These are phyloP conservation scores for Chaetomium olivaceum DNA, from an alignment of 2,329 filamentous ascomycete species.

Conservation along the genomic window DNA sequence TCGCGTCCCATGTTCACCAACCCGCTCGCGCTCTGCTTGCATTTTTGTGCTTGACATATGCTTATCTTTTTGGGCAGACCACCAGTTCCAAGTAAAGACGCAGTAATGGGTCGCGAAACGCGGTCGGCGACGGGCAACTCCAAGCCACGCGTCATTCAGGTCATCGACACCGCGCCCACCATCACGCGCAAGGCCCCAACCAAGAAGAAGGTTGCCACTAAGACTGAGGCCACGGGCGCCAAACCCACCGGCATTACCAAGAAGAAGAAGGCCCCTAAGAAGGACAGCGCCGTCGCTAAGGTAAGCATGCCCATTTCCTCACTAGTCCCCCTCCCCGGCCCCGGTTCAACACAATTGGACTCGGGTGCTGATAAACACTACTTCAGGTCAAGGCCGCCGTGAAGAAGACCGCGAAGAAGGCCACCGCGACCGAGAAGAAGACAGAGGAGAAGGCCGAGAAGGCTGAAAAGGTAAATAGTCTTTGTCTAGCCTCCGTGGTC, in stretches of 20 bases:
- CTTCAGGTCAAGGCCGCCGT: conserved; percentile 37
- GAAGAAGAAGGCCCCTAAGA: conserved; percentile 43
- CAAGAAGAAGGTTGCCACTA: conserved; percentile 27
- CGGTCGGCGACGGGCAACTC: conserved; percentile 55
- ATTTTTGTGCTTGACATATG: not conserved
- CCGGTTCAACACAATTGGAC: no score
- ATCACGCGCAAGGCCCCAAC: conserved; percentile 42
- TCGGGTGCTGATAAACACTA: conserved; percentile 1
- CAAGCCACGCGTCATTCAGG: conserved; percentile 53
- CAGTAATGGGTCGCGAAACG: conserved; percentile 52
- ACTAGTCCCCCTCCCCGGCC: no score
- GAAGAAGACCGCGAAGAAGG: conserved; percentile 37
- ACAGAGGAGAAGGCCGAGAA: conserved; percentile 29
- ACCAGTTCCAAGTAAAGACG: not conserved
- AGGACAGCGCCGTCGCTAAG: conserved; percentile 39
- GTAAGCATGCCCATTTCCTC: conserved; percentile 27
- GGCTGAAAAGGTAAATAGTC: conserved; percentile 25
- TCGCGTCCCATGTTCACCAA: conserved; percentile 12
- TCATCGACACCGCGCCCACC: conserved; percentile 50
- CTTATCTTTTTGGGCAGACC: conserved; percentile 12
- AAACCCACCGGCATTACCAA: conserved; percentile 42
- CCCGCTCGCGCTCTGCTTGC: not conserved
- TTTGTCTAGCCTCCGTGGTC: not conserved
- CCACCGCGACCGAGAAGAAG: conserved; percentile 23
- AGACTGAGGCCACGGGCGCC: conserved; percentile 33